phyloP scores from a whole-genome alignment of 2,329 filamentous ascomycete genomes.

The Sarocladium strictum region DNA sequence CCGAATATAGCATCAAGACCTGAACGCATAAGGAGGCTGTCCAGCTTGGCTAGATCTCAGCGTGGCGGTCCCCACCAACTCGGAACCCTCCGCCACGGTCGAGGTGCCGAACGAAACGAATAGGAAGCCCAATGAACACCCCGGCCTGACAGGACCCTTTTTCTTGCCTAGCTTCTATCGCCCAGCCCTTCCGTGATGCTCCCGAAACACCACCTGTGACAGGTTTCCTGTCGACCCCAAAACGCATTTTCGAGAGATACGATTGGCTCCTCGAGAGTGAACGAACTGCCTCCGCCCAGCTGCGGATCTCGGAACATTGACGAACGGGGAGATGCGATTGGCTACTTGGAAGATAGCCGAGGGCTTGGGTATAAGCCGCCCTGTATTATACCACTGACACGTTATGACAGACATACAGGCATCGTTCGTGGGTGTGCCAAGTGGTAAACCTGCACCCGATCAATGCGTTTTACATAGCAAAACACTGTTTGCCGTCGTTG shows the following conservation, averaged over 20 bases:
- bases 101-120: background rate
- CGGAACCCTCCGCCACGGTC: background rate
- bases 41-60: no score
- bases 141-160: background rate
- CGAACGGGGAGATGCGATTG: constrained; percentile 2
- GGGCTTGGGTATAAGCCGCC: no score
- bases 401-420: no score
- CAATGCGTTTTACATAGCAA: background rate
- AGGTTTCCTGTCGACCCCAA: background rate
- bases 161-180: background rate
- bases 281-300: background rate
- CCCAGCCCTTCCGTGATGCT: background rate
- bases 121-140: background rate
- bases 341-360: background rate
- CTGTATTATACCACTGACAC: background rate
- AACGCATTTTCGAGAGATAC: background rate
- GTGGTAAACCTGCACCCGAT: background rate
- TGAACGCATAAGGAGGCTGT: no score
- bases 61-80: background rate
- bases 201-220: constrained; percentile 7
- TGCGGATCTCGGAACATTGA: constrained; percentile 7
- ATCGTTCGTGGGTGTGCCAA: background rate
- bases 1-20: no score
- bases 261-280: constrained; percentile 4
- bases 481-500: background rate